Evolutionary conservation across 106 monocot species (phyloP), one percentile per base, ranked within the genome.

Genomic region (Allium fistulosum): DNA sequence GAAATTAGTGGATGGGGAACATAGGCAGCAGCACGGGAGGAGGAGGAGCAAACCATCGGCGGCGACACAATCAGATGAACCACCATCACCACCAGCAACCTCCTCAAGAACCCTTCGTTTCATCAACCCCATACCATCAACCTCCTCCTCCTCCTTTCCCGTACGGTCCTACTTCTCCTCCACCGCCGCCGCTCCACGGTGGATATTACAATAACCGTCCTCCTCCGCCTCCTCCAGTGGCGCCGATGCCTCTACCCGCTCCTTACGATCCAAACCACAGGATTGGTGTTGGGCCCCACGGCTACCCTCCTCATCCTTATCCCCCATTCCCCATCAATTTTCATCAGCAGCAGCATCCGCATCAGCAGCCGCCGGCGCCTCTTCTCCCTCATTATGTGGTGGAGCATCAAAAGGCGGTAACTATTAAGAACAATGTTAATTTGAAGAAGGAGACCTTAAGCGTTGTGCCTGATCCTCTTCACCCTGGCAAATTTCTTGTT

Each of bases 361-460:
- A 17, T n/a, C 62, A 3, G 74, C 48, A 2, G 37, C 62, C 7
- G 11, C 69, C 79, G 1, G 66, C 68, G 7, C 76, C 71, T 14
- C 66, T 71, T 2, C 50, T 61, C 12, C 82, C 77, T 2, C 49
- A 73, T 37, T 83, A 85, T 8, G 88, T 76, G 45, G 81, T 88
- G 13, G 91, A 96, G 81, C 91, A 85, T 71, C 95, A 92, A 80
- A 91, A 96, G 81, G 95, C 95, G 0, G 70, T 88, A 9, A 91
- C 95, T 0, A 96, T 96, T n/a, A 48, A 86, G 61, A 96, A 91
- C 58, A 86, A 91, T 17, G 88, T 96, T 9, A 96, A 92, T 67
- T 70, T 96, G 15, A 92, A 96, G 88, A 96, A 96, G 80, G 95
- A 96, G 79, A 86, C 82, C 11, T 63, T 91, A 61, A 86, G 84